These are phyloP conservation scores for Discostella stelligera DNA, from an alignment of 352 stramenopile genomes.

Conservation along the genomic window DNA sequence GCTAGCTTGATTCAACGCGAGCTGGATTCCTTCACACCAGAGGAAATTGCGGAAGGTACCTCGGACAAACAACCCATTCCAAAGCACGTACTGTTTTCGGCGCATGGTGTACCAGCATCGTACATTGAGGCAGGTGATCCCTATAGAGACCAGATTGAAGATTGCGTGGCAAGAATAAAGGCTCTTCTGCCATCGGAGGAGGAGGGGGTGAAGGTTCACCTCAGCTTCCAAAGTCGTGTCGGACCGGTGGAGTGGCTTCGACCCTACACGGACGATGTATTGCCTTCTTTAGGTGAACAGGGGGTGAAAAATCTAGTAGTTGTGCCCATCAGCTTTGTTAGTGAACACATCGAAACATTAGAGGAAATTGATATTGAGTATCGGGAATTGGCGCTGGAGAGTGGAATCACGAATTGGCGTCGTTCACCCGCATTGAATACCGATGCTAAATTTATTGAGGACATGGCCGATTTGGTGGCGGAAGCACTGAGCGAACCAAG, in stretches of 20 bases:
- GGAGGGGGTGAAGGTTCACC: conserved; percentile 73
- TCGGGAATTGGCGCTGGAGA: conserved; percentile 91
- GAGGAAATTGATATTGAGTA: conserved; percentile 99
- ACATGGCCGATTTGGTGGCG: conserved; percentile 96
- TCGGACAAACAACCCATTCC: conserved; percentile 43
- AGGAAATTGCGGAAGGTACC: conserved; percentile 84
- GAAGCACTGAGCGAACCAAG: conserved; percentile 85
- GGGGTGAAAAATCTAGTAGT: conserved; percentile 95
- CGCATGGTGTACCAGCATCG: conserved; percentile 85
- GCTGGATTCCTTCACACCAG: conserved; percentile 88
- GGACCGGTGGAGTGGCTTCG: conserved; percentile 97
- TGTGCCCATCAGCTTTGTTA: conserved; percentile 98
- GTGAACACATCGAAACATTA: conserved; percentile 98
- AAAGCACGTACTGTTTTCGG: conserved; percentile 84
- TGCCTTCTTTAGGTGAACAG: conserved; percentile 89
- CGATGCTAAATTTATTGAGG: conserved; percentile 92
- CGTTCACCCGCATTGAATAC: conserved; percentile 94
- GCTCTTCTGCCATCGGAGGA: conserved; percentile 67
- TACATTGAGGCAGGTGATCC: conserved; percentile 88
- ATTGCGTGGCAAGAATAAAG: conserved; percentile 82
- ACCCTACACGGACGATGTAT: conserved; percentile 94
- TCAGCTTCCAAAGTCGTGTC: conserved; percentile 96
- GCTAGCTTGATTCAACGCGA: conserved; percentile 89
- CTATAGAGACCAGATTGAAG: conserved; percentile 86
- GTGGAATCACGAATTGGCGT: conserved; percentile 92